Conservation (phyloP, 2,329 filamentous ascomycete species). For the Biscogniauxia marginata region DNA sequence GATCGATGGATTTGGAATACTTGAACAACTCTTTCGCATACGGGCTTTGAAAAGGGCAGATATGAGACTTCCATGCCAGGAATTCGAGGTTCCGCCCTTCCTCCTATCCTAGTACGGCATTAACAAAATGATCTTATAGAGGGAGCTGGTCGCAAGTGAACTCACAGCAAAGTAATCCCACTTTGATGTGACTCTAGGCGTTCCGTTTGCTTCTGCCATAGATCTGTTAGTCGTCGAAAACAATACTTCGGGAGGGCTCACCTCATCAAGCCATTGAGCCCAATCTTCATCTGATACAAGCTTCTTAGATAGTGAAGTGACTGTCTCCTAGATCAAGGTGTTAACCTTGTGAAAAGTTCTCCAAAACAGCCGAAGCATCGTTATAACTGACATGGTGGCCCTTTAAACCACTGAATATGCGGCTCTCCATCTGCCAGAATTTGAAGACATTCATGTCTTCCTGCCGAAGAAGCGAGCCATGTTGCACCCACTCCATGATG, state of each 20-base stretch:
- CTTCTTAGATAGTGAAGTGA: neutral
- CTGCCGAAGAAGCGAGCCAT: neutral
- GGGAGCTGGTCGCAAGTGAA: neutral
- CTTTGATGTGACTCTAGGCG: neutral
- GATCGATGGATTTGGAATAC: conserved; percentile 9
- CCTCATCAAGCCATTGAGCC: conserved; percentile 3
- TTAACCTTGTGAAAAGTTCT: neutral
- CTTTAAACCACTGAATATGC: conserved; percentile 1
- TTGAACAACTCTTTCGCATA: conserved; percentile 2
- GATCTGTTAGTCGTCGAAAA: neutral
- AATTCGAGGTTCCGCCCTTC: neutral
- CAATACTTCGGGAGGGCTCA: neutral
- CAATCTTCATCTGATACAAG: conserved; percentile 6
- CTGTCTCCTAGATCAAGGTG: neutral
- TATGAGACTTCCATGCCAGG: conserved; percentile 4
- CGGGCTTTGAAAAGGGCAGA: conserved; percentile 6
- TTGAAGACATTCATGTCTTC: conserved; percentile 4
- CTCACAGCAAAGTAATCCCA: conserved; percentile 6
- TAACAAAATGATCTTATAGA: neutral
- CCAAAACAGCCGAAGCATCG: neutral
- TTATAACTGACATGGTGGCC: neutral
- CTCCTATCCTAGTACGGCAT: conserved; percentile 1
- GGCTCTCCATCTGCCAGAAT: neutral
- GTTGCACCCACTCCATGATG: neutral
- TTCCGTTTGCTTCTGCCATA: too few species aligned